Percentiles rank a stretch among this genome's conserved stretches.
phyloP scores from a whole-genome alignment of 805 yeast species.

The Starmerella stellata region DNA sequence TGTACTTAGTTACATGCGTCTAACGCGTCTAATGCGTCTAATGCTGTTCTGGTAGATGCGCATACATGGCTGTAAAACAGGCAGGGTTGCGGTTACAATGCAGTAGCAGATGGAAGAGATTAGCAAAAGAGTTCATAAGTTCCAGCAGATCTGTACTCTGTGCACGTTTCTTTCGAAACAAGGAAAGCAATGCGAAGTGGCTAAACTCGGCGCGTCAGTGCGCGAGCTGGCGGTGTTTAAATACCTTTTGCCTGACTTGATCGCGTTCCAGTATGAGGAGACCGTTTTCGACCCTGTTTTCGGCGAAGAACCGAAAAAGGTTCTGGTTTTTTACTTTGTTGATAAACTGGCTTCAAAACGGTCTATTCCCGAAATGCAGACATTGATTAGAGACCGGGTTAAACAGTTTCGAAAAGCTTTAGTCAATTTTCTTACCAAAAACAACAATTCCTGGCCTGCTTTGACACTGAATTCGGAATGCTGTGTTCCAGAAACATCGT shows the following conservation, averaged over 20 bases:
- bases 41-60: too few relatives aligned
- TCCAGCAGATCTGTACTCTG: constrained; percentile 9
- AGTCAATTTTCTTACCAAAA: constrained; percentile 3
- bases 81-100: too few relatives aligned
- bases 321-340: constrained; percentile 56
- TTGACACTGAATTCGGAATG: constrained; percentile 2
- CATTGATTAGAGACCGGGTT: constrained; percentile 9
- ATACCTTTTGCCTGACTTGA: constrained; percentile 47
- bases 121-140: constrained; percentile 1
- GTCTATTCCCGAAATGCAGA: constrained; percentile 3
- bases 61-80: too few relatives aligned
- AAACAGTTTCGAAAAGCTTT: constrained; percentile 9
- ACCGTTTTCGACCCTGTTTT: constrained; percentile 30
- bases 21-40: too few relatives aligned
- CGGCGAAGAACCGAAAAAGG: constrained; percentile 28
- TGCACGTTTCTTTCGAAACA: constrained; percentile 11
- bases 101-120: too few relatives aligned
- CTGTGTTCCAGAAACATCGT: constrained; percentile 2
- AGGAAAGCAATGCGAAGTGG: constrained; percentile 9
- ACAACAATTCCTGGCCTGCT: neutral
- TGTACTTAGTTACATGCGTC: too few relatives aligned
- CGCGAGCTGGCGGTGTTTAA: constrained; percentile 49
- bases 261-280: constrained; percentile 58
- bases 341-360: constrained; percentile 38
- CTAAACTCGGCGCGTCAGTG: constrained; percentile 22